Conservation (phyloP, 768 basidiomycete species). For the Boletus sp. region DNA sequence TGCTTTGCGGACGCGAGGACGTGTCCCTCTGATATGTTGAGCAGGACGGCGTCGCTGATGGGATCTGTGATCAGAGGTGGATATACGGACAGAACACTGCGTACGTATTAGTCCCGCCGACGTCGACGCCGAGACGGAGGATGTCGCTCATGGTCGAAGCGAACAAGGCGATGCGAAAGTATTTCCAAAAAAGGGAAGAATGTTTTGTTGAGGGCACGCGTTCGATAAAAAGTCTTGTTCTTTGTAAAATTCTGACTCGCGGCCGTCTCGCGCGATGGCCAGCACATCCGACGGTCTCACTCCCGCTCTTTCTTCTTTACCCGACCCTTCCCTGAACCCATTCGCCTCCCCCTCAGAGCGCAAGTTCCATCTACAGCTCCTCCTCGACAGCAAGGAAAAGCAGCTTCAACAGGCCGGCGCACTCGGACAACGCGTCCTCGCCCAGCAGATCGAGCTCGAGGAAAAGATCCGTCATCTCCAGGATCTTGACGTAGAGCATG, state of each 20-base stretch:
- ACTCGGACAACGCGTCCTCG: slow-evolving; percentile 90
- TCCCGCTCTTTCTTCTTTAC: slow-evolving; percentile 33
- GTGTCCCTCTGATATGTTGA: slow-evolving; percentile 13
- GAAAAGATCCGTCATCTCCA: slow-evolving; percentile 82
- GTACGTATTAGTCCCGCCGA: slow-evolving; percentile 36
- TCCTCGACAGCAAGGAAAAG: slow-evolving; percentile 88
- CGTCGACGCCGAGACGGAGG: slow-evolving; percentile 34
- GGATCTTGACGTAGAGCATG: slow-evolving; percentile 62
- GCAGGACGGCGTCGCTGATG: slow-evolving; percentile 33
- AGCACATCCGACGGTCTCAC: slow-evolving; percentile 39
- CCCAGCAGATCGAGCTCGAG: slow-evolving; percentile 92
- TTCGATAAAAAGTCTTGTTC: too few relatives aligned
- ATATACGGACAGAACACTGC: background rate
- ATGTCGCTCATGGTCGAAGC: too few relatives aligned
- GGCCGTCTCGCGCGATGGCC: slow-evolving; percentile 32
- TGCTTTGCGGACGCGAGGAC: slow-evolving; percentile 41
- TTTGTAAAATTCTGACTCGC: too few relatives aligned
- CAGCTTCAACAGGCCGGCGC: slow-evolving; percentile 90
- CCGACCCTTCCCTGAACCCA: slow-evolving; percentile 40
- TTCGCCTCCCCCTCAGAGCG: slow-evolving; percentile 57
- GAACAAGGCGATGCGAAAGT: slow-evolving; percentile 3
- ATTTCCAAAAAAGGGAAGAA: background rate
- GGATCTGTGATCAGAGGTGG: background rate
- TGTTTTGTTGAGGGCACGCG: slow-evolving; percentile 10
- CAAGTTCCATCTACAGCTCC: slow-evolving; percentile 59